phyloP scores from a whole-genome alignment of 2,329 filamentous ascomycete genomes.

The Neurospora crassa region DNA sequence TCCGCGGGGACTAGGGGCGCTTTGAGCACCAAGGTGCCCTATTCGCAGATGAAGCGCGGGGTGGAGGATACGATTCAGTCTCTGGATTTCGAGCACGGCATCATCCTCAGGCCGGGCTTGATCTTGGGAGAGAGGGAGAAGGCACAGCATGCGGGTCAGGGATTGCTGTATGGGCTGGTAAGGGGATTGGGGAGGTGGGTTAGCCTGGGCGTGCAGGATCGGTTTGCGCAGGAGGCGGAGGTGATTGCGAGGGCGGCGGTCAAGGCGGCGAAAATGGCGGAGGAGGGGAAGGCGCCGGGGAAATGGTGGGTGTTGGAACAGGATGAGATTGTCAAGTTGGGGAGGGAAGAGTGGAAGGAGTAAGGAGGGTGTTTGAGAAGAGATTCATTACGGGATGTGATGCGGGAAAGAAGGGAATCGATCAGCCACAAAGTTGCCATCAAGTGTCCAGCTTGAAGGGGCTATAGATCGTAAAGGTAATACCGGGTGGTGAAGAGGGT shows the following conservation, averaged over 20 bases:
- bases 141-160: conserved; percentile 49
- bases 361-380: neutral
- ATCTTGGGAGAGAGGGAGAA: conserved; percentile 60
- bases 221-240: conserved; percentile 62
- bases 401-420: neutral
- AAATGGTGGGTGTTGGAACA: conserved; percentile 53
- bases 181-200: conserved; percentile 44
- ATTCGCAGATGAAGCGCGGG: conserved; percentile 71
- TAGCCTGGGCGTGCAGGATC: conserved; percentile 46
- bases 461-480: neutral
- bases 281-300: conserved; percentile 47
- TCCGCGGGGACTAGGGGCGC: conserved; percentile 38
- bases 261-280: conserved; percentile 46
- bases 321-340: conserved; percentile 56
- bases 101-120: conserved; percentile 65
- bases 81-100: conserved; percentile 65
- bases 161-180: conserved; percentile 44
- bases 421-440: neutral
- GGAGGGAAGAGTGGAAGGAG: conserved; percentile 46
- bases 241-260: conserved; percentile 63
- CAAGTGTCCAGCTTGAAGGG: neutral
- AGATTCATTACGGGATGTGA: neutral
- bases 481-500: neutral
- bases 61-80: conserved; percentile 69
- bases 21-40: conserved; percentile 33